Evolutionary conservation across 768 basidiomycete species (phyloP).

Genomic region (Rhodotorula graminis): DNA sequence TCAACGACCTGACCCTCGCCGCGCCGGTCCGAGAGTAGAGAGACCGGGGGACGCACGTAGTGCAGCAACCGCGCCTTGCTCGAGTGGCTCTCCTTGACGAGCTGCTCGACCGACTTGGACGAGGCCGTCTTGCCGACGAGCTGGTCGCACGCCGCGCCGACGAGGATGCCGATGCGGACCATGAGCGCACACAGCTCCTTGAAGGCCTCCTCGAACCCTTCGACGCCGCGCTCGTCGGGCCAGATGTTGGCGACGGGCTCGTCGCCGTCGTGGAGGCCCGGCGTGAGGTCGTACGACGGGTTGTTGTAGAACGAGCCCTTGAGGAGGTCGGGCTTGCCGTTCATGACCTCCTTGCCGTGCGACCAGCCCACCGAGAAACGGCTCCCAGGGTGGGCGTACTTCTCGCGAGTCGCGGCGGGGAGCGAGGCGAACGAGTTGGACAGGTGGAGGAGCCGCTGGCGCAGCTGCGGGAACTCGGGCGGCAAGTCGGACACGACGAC

Average conservation of each 20-base stretch:
- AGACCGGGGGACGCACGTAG: conserved; percentile 52
- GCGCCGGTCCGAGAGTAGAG: too few relatives aligned
- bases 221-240: conserved; percentile 46
- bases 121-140: conserved; percentile 57
- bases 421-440: conserved; percentile 69
- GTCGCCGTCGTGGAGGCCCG: conserved; percentile 58
- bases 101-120: conserved; percentile 60
- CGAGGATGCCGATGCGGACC: conserved; percentile 70
- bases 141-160: conserved; percentile 83
- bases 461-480: conserved; percentile 56
- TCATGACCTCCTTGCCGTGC: conserved; percentile 98
- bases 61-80: conserved; percentile 92
- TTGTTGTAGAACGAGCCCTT: conserved; percentile 94
- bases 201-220: conserved; percentile 57
- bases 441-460: conserved; percentile 68
- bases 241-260: conserved; percentile 84
- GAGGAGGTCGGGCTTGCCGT: conserved; percentile 77
- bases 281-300: conserved; percentile 63
- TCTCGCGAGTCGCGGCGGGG: conserved; percentile 63
- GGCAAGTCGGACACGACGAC: conserved; percentile 80
- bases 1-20: too few relatives aligned
- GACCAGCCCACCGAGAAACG: conserved; percentile 84
- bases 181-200: conserved; percentile 78
- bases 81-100: conserved; percentile 73
- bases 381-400: conserved; percentile 64